These are phyloP conservation scores for Rhodotorula glutinis DNA, from an alignment of 1,284 basidiomycete species.

Conservation along the genomic window DNA sequence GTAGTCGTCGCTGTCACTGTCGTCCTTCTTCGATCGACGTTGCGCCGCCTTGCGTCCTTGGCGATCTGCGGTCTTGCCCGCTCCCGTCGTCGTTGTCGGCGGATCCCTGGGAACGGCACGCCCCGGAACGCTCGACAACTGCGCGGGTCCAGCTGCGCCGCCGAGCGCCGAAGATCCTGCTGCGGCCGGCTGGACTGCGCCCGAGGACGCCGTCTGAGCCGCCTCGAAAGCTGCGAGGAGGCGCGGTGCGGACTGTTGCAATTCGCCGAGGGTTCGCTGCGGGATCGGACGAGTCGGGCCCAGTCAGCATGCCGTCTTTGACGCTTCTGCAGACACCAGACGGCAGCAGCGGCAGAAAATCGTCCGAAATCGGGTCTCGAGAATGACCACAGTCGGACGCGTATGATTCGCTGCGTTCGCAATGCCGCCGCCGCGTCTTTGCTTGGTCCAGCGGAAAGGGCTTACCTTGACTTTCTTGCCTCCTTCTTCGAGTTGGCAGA, in stretches of 20 bases:
- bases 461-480: conserved; percentile 16
- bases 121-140: neutral
- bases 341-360: too few relatives aligned
- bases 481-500: neutral
- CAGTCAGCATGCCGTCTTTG: neutral
- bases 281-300: neutral
- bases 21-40: neutral
- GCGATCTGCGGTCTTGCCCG: neutral
- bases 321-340: too few relatives aligned
- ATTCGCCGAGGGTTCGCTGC: conserved; percentile 16
- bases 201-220: neutral
- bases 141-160: too few relatives aligned
- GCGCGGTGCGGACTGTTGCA: conserved; percentile 4
- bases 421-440: too few relatives aligned
- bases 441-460: too few relatives aligned
- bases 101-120: neutral
- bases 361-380: too few relatives aligned
- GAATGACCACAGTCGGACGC: too few relatives aligned
- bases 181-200: neutral
- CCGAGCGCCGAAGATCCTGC: neutral
- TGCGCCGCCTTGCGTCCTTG: neutral
- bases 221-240: conserved; percentile 22
- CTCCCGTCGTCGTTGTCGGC: neutral
- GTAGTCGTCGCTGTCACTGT: neutral
- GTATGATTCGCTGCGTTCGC: too few relatives aligned